These are phyloP conservation scores for Lantana camara DNA, from an alignment of 257 asterid genomes.

Conservation along the genomic window DNA sequence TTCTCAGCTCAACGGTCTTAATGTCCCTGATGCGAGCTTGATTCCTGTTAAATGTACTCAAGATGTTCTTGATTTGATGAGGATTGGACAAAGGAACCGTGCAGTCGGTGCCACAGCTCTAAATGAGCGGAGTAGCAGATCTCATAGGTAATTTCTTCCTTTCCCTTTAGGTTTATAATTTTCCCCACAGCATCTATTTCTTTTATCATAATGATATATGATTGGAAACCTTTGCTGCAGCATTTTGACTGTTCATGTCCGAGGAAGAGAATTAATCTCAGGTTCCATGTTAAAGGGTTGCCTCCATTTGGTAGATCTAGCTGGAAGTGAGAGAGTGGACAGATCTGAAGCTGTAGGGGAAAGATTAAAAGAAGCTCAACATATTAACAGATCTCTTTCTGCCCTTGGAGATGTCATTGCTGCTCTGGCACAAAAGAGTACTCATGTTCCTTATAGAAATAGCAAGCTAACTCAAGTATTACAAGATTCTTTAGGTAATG, in stretches of 20 bases:
- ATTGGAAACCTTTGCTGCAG: conserved; percentile 43
- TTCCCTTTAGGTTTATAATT: background rate
- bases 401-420: conserved; percentile 95
- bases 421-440: conserved; percentile 85
- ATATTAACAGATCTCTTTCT: conserved; percentile 83
- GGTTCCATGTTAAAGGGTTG: conserved; percentile 79
- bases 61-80: conserved; percentile 94
- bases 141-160: conserved; percentile 63
- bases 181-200: background rate
- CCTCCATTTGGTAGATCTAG: conserved; percentile 90
- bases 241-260: conserved; percentile 85
- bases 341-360: conserved; percentile 94
- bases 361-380: conserved; percentile 93
- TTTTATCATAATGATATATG: conserved; percentile 3
- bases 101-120: conserved; percentile 94
- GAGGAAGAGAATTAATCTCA: conserved; percentile 80
- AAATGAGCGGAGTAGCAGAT: conserved; percentile 85
- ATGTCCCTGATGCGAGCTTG: conserved; percentile 89
- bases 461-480: conserved; percentile 95
- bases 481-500: conserved; percentile 85
- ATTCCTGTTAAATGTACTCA: conserved; percentile 73
- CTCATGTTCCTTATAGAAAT: conserved; percentile 86
- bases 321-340: conserved; percentile 93
- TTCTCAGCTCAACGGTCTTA: conserved; percentile 89
- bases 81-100: conserved; percentile 73